Conservation (phyloP, 2,329 filamentous ascomycete species). For the Apiospora sp. region DNA sequence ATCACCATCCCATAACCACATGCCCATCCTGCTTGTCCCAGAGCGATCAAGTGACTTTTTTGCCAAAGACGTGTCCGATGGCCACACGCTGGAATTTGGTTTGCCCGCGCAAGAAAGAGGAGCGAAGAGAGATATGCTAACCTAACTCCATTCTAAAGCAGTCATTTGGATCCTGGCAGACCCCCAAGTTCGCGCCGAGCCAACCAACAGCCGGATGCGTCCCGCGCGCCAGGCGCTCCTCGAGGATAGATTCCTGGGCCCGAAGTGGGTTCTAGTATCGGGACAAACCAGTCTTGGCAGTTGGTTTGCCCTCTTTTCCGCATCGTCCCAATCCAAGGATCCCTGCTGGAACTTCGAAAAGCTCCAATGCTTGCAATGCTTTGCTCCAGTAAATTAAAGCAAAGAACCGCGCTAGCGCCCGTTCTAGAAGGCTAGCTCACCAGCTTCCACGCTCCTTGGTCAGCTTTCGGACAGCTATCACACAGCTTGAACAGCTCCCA, state of each 20-base stretch:
- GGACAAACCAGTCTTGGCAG: background rate
- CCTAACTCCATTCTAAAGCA: background rate
- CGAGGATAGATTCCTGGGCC: slow-evolving; percentile 5
- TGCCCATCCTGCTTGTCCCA: background rate
- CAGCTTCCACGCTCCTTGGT: background rate
- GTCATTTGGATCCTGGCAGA: background rate
- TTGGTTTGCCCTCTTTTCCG: background rate
- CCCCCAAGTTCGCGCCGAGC: background rate
- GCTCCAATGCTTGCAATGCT: background rate
- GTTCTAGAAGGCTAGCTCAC: background rate
- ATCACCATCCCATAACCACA: slow-evolving; percentile 15
- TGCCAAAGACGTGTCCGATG: background rate
- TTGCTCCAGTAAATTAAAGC: background rate
- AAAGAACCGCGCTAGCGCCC: background rate
- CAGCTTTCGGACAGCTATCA: background rate
- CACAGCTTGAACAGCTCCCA: background rate
- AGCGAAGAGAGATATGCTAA: background rate
- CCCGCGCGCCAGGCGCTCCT: background rate
- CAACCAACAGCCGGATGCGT: slow-evolving; percentile 10
- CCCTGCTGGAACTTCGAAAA: background rate
- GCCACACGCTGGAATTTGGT: slow-evolving; percentile 8
- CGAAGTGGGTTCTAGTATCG: background rate
- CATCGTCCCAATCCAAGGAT: background rate
- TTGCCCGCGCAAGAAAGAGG: background rate
- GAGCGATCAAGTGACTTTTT: background rate